These are phyloP conservation scores for Lenzites betulinus DNA, from an alignment of 768 basidiomycete genomes.

Conservation along the genomic window DNA sequence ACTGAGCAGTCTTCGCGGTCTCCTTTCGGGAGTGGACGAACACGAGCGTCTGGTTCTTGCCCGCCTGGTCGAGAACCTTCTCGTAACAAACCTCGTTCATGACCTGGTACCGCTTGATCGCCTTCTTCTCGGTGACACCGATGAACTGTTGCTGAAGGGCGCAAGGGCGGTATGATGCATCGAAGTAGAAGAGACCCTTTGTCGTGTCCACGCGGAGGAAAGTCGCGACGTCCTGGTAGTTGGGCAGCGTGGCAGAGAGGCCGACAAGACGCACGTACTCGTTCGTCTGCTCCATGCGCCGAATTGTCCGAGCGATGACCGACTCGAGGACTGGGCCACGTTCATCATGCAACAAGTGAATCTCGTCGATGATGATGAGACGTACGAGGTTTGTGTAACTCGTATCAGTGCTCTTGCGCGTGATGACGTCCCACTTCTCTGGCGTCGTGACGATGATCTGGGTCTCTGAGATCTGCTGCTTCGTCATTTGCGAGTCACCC, in stretches of 20 bases:
- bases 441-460: conserved; percentile 99
- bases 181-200: conserved; percentile 96
- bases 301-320: conserved; percentile 85
- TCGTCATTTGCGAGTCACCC: conserved; percentile 97
- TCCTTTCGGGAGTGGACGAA: conserved; percentile 99
- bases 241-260: conserved; percentile 95
- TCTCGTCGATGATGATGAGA: conserved; percentile 97
- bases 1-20: conserved; percentile 95
- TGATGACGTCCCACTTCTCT: conserved; percentile 99
- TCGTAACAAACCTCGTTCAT: conserved; percentile 99
- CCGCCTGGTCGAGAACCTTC: conserved; percentile 91
- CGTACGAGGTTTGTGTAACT: conserved; percentile 96
- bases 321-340: conserved; percentile 96
- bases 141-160: conserved; percentile 96
- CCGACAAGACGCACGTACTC: conserved; percentile 95
- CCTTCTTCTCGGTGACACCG: conserved; percentile 98
- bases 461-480: conserved; percentile 94
- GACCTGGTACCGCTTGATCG: conserved; percentile 96
- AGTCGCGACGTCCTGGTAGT: conserved; percentile 96
- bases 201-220: conserved; percentile 93
- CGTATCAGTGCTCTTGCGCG: conserved; percentile 95
- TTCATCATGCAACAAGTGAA: conserved; percentile 96
- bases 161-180: conserved; percentile 91
- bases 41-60: conserved; percentile 90
- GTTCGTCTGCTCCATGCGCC: conserved; percentile 91